Conservation (phyloP, 306 rosid species). For the Trichosanthes cucumerina region DNA sequence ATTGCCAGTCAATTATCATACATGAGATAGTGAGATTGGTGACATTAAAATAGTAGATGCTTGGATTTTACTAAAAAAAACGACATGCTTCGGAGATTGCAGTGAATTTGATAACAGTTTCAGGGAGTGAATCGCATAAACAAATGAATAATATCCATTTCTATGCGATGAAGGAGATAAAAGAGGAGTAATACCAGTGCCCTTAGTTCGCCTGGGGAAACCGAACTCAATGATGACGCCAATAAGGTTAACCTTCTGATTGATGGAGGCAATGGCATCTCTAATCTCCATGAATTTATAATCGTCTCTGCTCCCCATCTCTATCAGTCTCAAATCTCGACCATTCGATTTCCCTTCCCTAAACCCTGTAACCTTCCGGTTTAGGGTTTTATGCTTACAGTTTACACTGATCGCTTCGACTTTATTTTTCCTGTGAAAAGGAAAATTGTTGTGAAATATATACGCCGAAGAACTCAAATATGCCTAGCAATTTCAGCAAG, state of each 20-base stretch:
- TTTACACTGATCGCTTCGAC: too few species aligned
- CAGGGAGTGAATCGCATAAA: background rate
- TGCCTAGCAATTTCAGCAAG: too few species aligned
- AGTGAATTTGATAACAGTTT: background rate
- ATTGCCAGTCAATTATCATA: constrained; percentile 31
- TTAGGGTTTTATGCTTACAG: background rate
- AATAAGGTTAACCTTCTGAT: constrained; percentile 31
- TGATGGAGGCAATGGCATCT: constrained; percentile 24
- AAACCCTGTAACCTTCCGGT: background rate
- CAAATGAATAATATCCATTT: background rate
- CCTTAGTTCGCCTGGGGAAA: constrained; percentile 29
- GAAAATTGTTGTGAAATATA: too few species aligned
- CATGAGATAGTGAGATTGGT: background rate
- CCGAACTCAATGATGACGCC: constrained; percentile 43
- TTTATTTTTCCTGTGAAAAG: background rate
- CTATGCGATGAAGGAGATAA: background rate
- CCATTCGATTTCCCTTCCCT: background rate
- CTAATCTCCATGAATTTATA: constrained; percentile 29
- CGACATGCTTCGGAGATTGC: background rate
- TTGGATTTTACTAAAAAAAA: background rate
- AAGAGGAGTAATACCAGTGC: constrained; percentile 35
- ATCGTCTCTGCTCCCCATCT: constrained; percentile 19
- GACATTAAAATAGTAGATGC: background rate
- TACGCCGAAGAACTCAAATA: too few species aligned
- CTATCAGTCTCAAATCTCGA: background rate